These are phyloP conservation scores for Phalaenopsis equestris DNA, from an alignment of 106 monocot genomes.

Conservation along the genomic window DNA sequence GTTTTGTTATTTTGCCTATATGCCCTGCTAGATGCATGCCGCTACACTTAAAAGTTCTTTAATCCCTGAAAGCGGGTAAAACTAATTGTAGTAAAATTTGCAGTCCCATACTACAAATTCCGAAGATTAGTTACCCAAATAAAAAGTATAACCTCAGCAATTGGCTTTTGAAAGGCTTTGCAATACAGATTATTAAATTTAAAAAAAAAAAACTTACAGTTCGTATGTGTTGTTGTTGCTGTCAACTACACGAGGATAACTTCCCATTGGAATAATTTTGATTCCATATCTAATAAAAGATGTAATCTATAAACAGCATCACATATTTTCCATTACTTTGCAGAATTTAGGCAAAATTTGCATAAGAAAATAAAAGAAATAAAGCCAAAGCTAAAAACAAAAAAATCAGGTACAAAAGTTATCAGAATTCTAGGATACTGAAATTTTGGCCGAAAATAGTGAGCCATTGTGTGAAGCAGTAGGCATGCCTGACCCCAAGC, in stretches of 20 bases:
- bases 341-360: not conserved
- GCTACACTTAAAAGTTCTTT: not conserved
- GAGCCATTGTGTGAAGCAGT: constrained; percentile 90
- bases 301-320: not conserved
- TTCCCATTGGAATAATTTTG: constrained; percentile 97
- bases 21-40: not conserved
- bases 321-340: not conserved
- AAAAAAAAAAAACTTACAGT: constrained; percentile 41
- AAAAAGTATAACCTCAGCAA: not conserved
- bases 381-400: not conserved
- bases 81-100: not conserved
- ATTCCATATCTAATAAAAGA: constrained; percentile 65
- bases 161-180: not conserved
- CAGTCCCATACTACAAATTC: not conserved
- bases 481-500: constrained; percentile 97
- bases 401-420: not conserved
- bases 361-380: not conserved
- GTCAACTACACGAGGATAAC: constrained; percentile 86
- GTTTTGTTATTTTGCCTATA: too few relatives aligned
- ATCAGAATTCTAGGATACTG: constrained; percentile 52
- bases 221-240: constrained; percentile 73
- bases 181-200: not conserved
- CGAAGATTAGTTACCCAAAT: not conserved
- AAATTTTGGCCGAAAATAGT: constrained; percentile 82
- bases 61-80: not conserved